phyloP scores from a whole-genome alignment of 495 filamentous ascomycete genomes.

The Daldinia childiae region DNA sequence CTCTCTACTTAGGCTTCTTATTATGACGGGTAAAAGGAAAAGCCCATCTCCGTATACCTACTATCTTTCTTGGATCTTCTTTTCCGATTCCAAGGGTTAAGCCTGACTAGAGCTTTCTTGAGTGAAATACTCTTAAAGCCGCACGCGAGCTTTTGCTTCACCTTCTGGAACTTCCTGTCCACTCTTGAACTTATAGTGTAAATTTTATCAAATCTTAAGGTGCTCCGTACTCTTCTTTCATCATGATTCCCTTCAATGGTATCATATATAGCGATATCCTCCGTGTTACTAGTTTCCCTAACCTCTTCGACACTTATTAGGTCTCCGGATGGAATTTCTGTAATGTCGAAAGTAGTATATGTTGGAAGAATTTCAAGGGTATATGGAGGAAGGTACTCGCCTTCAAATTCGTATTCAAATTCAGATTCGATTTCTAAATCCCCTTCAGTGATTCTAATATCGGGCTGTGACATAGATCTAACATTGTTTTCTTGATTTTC shows the following conservation, averaged over 20 bases:
- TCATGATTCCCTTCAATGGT: no score
- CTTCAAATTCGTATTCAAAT: neutral
- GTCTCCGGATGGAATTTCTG: no score
- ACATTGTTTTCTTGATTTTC: neutral
- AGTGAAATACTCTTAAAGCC: neutral
- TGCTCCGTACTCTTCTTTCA: no score
- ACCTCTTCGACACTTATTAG: no score
- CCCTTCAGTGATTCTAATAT: neutral
- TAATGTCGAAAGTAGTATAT: no score
- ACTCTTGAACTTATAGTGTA: neutral
- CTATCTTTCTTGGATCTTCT: neutral
- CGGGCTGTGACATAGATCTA: neutral
- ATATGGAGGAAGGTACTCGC: neutral
- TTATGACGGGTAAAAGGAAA: neutral
- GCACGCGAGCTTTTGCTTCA: neutral
- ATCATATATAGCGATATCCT: no score
- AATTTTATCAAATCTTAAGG: neutral
- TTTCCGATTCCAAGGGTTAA: neutral
- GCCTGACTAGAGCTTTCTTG: neutral
- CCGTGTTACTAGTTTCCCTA: no score
- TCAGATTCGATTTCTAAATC: neutral
- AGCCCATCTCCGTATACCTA: neutral
- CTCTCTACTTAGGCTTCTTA: neutral
- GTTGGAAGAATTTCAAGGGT: neutral
- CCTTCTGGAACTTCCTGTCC: neutral